phyloP scores from a whole-genome alignment of 345 rosid species.

The thale cress (Arabidopsis thaliana) region TAIR10.1 NC_003075.7:17688501-17689000 shows the following conservation, averaged over 20 bases:
- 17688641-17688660: neutral
- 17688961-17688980: neutral
- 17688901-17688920: conserved; percentile 3
- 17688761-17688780: conserved; percentile 27
- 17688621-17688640: neutral
- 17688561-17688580: too few relatives aligned
- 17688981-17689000: conserved; percentile 1
- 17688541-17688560: neutral
- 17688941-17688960: too few relatives aligned
- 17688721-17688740: conserved; percentile 30
- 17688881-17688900: conserved; percentile 4
- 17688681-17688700: conserved; percentile 16
- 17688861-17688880: conserved; percentile 41
- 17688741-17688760: conserved; percentile 28
- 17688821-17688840: conserved; percentile 32
- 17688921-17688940: too few relatives aligned
- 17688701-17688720: conserved; percentile 46
- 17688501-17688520: neutral
- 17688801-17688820: neutral
- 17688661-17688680: neutral
- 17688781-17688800: conserved; percentile 11
- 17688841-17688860: conserved; percentile 20
- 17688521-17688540: neutral
- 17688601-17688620: neutral
- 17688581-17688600: too few relatives aligned